A percentile compares a stretch with the other conserved stretches of the same genome.
Conservation (phyloP, 2,329 filamentous ascomycete species). For the Scedosporium minutisporum region DNA sequence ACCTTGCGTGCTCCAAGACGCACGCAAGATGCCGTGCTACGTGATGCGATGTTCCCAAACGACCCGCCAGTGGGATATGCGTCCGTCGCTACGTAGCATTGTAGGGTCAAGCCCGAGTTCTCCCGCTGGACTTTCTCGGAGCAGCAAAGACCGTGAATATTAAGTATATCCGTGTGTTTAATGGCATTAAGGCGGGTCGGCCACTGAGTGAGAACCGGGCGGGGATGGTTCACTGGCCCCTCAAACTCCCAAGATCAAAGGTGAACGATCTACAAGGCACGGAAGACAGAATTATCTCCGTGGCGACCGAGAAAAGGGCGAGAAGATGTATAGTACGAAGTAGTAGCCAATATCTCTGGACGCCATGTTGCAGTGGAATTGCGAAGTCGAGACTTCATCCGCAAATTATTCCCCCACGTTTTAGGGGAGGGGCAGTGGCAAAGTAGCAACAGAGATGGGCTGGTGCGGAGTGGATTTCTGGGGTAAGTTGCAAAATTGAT, state of each 20-base stretch:
- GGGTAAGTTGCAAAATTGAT: no score
- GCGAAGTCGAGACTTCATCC: neutral
- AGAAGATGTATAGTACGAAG: neutral
- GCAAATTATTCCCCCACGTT: neutral
- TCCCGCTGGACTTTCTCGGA: no score
- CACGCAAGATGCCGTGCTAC: neutral
- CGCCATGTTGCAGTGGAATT: neutral
- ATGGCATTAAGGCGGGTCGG: no score
- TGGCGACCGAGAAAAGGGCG: neutral
- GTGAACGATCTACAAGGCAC: neutral
- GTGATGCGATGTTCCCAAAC: neutral
- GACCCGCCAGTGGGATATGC: neutral
- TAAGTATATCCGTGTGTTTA: no score
- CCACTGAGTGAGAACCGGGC: no score
- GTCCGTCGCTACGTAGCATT: neutral
- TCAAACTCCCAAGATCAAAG: no score
- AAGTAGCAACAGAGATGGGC: neutral
- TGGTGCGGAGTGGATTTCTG: neutral
- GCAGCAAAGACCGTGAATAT: no score
- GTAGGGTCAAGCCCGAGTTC: no score
- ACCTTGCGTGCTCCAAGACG: neutral
- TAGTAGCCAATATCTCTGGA: neutral
- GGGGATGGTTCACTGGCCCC: no score
- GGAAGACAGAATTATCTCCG: neutral
- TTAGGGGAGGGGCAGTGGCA: neutral